Conservation (phyloP, 345 rosid genomes). For the Eucalyptus sideroxylon region DNA sequence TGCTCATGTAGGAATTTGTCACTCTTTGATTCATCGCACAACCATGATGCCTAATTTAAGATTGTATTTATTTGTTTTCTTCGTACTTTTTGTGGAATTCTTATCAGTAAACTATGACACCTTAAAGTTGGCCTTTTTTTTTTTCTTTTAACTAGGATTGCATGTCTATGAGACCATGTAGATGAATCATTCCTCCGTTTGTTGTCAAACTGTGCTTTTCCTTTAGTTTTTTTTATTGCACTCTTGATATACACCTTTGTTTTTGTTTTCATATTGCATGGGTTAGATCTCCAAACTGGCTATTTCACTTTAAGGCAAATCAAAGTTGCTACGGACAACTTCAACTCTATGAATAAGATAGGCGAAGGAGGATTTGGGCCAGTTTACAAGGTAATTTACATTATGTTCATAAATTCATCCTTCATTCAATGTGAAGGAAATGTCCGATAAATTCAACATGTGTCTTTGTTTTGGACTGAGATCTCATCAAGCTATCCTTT, state of each 20-base stretch:
- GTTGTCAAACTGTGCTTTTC: not conserved
- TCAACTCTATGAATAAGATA: constrained; percentile 57
- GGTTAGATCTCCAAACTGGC: constrained; percentile 72
- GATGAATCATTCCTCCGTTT: not conserved
- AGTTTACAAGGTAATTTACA: constrained; percentile 61
- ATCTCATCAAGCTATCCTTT: not conserved
- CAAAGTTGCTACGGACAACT: constrained; percentile 67
- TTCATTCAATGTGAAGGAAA: not conserved
- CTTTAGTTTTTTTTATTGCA: not conserved
- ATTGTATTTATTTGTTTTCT: not conserved
- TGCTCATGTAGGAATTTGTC: not conserved
- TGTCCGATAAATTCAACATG: not conserved
- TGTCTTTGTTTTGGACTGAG: not conserved
- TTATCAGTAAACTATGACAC: not conserved
- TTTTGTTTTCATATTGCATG: constrained; percentile 14
- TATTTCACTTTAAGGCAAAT: constrained; percentile 68
- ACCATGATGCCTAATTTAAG: not conserved
- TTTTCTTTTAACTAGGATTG: not conserved
- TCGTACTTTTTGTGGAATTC: not conserved
- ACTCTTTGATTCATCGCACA: not conserved
- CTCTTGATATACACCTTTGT: not conserved
- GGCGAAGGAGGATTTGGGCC: constrained; percentile 98
- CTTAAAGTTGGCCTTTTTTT: not conserved
- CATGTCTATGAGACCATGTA: not conserved
- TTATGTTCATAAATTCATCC: not conserved